Percentiles rank a stretch among this genome's conserved stretches.
phyloP scores from a whole-genome alignment of 179 eudicot species.

The Corrigiola litoralis region DNA sequence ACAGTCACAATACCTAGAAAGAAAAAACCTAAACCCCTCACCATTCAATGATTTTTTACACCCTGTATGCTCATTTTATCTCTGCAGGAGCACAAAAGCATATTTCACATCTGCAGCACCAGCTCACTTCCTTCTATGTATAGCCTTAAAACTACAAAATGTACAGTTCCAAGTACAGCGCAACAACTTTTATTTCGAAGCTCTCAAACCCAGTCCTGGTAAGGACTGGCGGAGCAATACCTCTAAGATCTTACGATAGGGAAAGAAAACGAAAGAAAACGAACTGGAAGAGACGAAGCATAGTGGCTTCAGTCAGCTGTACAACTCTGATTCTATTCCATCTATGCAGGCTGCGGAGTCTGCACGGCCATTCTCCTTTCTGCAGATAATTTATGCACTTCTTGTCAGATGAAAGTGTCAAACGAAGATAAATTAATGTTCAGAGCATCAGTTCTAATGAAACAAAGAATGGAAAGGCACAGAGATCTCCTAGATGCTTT shows the following conservation, averaged over 20 bases:
- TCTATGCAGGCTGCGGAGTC: slow-evolving; percentile 37
- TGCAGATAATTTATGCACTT: slow-evolving; percentile 16
- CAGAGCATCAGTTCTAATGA: neutral
- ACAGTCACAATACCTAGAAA: slow-evolving; percentile 44
- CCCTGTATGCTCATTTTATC: slow-evolving; percentile 29
- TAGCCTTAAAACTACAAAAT: slow-evolving; percentile 64
- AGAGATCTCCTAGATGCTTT: no score
- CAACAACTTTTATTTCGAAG: slow-evolving; percentile 51
- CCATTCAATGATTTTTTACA: slow-evolving; percentile 30
- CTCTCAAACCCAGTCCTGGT: slow-evolving; percentile 29
- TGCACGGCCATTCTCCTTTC: slow-evolving; percentile 67
- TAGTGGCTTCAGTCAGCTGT: slow-evolving; percentile 71
- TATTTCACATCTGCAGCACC: slow-evolving; percentile 32
- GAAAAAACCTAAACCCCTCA: slow-evolving; percentile 35
- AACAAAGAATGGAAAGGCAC: neutral
- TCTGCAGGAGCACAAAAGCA: slow-evolving; percentile 31
- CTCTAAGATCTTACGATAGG: slow-evolving; percentile 15
- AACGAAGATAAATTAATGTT: no score
- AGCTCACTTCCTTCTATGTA: slow-evolving; percentile 40
- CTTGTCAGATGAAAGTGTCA: neutral
- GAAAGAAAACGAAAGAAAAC: neutral
- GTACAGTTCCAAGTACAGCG: slow-evolving; percentile 60
- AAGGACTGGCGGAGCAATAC: slow-evolving; percentile 29
- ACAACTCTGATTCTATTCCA: slow-evolving; percentile 49
- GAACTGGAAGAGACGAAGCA: slow-evolving; percentile 29